Evolutionary conservation across 1,139 yeast genomes (phyloP).

Genomic region (Yamadazyma triangularis): DNA sequence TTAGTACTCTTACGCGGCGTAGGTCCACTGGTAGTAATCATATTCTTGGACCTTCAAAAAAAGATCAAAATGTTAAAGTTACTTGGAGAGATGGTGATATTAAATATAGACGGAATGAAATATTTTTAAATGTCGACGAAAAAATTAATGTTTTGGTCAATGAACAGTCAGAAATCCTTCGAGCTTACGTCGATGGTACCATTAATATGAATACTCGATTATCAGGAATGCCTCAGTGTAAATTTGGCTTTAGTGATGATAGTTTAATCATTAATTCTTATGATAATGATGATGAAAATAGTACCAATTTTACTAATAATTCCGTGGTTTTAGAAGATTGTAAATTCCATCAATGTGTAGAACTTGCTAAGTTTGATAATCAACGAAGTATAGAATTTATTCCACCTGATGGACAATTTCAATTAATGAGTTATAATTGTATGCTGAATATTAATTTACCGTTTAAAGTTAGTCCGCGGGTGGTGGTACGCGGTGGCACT

Average conservation of each 20-base stretch:
- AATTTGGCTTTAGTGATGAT: conserved; percentile 56
- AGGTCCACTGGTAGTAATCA: conserved; percentile 12
- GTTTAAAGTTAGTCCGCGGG: conserved; percentile 60
- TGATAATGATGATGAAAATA: neutral
- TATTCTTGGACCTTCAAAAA: too few relatives aligned
- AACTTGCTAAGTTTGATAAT: conserved; percentile 73
- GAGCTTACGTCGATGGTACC: conserved; percentile 75
- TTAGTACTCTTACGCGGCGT: conserved; percentile 11
- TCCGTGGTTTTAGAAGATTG: conserved; percentile 64
- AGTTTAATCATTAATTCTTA: conserved; percentile 17
- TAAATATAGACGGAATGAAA: conserved; percentile 79
- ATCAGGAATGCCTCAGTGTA: conserved; percentile 70
- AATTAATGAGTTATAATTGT: conserved; percentile 72
- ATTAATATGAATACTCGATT: conserved; percentile 69
- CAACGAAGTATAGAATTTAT: conserved; percentile 78
- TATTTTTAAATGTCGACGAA: conserved; percentile 73
- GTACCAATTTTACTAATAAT: conserved; percentile 14
- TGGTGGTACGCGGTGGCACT: conserved; percentile 47
- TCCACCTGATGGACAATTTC: conserved; percentile 94
- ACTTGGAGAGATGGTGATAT: conserved; percentile 74
- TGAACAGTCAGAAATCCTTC: conserved; percentile 54
- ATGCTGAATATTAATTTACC: conserved; percentile 62
- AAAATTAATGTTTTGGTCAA: conserved; percentile 65
- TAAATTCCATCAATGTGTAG: conserved; percentile 88
- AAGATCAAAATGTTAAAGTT: too few relatives aligned